These are phyloP conservation scores for Polyporus arcularius DNA, from an alignment of 768 basidiomycete species.

Conservation along the genomic window DNA sequence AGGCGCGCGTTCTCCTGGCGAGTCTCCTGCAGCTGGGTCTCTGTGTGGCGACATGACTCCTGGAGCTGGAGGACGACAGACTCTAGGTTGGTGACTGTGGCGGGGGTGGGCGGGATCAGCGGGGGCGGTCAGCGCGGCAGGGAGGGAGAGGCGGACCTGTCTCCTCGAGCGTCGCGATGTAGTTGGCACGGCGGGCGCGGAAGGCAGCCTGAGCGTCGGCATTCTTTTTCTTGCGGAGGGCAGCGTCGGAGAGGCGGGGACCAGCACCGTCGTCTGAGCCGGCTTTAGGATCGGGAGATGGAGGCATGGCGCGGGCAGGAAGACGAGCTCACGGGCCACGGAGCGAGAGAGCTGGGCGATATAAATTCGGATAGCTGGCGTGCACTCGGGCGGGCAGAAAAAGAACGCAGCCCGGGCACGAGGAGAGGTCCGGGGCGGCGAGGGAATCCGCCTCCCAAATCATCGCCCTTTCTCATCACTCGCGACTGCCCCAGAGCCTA, in stretches of 20 bases:
- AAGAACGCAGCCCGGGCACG: slow-evolving; percentile 66
- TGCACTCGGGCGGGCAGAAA: slow-evolving; percentile 41
- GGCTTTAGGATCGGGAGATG: slow-evolving; percentile 35
- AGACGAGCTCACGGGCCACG: slow-evolving; percentile 16
- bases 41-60: slow-evolving; percentile 73
- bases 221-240: slow-evolving; percentile 84
- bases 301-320: slow-evolving; percentile 25
- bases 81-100: slow-evolving; percentile 74
- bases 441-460: not conserved
- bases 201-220: slow-evolving; percentile 89
- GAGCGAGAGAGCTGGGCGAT: slow-evolving; percentile 15
- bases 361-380: slow-evolving; percentile 15
- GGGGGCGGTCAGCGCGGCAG: slow-evolving; percentile 5
- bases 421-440: slow-evolving; percentile 40
- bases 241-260: slow-evolving; percentile 61
- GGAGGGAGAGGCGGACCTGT: slow-evolving; percentile 45
- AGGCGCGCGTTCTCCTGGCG: slow-evolving; percentile 67
- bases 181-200: slow-evolving; percentile 78
- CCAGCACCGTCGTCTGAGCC: slow-evolving; percentile 40
- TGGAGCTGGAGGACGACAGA: slow-evolving; percentile 84
- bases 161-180: slow-evolving; percentile 86
- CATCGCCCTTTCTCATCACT: slow-evolving; percentile 7
- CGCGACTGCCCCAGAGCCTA: slow-evolving; percentile 14
- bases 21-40: slow-evolving; percentile 60
- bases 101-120: slow-evolving; percentile 11